These are phyloP conservation scores for Globisporangium cederbergense DNA, from an alignment of 352 stramenopile genomes.

Conservation along the genomic window DNA sequence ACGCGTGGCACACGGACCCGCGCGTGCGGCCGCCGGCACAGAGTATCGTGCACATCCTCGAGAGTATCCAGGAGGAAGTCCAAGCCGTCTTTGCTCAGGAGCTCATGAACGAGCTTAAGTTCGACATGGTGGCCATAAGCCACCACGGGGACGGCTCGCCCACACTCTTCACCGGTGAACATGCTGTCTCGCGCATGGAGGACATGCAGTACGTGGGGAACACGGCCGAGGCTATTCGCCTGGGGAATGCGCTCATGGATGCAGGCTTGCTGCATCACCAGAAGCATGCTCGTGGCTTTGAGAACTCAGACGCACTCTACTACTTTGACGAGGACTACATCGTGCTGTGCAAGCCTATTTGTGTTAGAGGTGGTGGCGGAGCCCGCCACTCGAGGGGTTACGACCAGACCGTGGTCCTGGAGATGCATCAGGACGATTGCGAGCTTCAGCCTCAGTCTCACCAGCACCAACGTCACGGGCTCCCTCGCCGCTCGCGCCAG, in stretches of 20 bases:
- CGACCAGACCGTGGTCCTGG: not conserved
- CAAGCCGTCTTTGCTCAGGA: constrained; percentile 22
- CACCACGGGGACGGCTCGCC: constrained; percentile 7
- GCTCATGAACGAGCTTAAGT: constrained; percentile 20
- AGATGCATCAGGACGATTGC: not conserved
- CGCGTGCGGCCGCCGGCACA: constrained; percentile 20
- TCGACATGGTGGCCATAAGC: constrained; percentile 14
- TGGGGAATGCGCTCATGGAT: constrained; percentile 41
- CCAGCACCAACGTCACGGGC: not conserved
- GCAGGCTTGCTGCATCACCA: constrained; percentile 23
- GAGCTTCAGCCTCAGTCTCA: not conserved
- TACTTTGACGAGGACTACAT: constrained; percentile 44
- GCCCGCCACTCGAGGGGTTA: not conserved
- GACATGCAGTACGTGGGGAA: constrained; percentile 36
- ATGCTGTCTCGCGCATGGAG: constrained; percentile 33
- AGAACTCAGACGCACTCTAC: constrained; percentile 24
- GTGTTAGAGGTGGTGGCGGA: not conserved
- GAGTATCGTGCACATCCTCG: constrained; percentile 26
- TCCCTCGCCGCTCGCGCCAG: constrained; percentile 6
- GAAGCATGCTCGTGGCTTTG: constrained; percentile 19
- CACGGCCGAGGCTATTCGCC: constrained; percentile 33
- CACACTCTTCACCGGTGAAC: constrained; percentile 18
- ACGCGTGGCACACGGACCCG: constrained; percentile 28
- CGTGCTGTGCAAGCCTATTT: constrained; percentile 17
- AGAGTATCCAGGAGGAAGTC: constrained; percentile 28